These are phyloP conservation scores for Sporothrix schenckii DNA, from an alignment of 2,329 filamentous ascomycete species.

Conservation along the genomic window DNA sequence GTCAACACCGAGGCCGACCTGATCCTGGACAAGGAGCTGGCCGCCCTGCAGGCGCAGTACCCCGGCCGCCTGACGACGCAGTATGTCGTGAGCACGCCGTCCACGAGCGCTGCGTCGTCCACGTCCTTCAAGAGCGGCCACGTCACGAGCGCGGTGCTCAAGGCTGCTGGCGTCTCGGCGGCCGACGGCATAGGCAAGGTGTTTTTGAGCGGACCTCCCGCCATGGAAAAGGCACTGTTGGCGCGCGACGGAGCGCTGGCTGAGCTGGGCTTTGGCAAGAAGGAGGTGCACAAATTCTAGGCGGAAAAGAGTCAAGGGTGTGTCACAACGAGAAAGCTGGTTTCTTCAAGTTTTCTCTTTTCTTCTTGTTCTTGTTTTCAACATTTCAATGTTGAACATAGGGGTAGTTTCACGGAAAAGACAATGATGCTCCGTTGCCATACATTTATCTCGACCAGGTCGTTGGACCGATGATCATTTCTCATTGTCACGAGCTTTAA, in stretches of 20 bases:
- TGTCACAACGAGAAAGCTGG: too few relatives aligned
- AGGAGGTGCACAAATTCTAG: constrained; percentile 61
- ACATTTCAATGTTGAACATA: neutral
- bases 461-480: too few relatives aligned
- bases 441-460: too few relatives aligned
- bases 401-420: too few relatives aligned
- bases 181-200: constrained; percentile 53
- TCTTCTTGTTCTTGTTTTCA: neutral
- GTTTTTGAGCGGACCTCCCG: constrained; percentile 69
- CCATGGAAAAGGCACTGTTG: constrained; percentile 63
- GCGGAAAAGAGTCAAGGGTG: neutral
- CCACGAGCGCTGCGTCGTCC: constrained; percentile 31
- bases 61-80: constrained; percentile 60
- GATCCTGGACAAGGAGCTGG: constrained; percentile 59
- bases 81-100: constrained; percentile 59
- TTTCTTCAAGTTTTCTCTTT: neutral
- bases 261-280: constrained; percentile 60
- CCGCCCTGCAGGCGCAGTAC: constrained; percentile 51
- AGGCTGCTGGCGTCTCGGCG: constrained; percentile 49
- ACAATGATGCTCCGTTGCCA: too few relatives aligned
- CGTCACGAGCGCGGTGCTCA: constrained; percentile 60
- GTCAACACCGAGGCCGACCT: constrained; percentile 67
- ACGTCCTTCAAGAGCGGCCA: constrained; percentile 55
- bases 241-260: constrained; percentile 57
- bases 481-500: too few relatives aligned